Evolutionary conservation across 768 basidiomycete genomes (phyloP), one percentile per base, ranked within the genome.

Genomic region (Lactarius vividus): DNA sequence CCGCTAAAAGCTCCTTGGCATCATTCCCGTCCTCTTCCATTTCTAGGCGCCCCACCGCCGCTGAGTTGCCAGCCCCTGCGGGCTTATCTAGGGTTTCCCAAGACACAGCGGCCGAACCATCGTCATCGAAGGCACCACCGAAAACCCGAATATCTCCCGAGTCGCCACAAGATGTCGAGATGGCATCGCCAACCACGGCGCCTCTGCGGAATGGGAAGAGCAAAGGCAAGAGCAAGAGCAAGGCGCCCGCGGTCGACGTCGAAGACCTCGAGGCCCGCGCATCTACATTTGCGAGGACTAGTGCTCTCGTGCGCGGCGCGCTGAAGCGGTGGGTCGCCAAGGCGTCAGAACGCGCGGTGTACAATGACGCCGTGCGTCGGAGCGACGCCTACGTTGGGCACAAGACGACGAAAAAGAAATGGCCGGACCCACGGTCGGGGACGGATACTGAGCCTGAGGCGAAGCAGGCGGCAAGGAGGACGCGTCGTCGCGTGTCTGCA

Each of bases 361-460:
- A 62, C 26, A 63, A 63, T 5, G 86, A 88, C 58, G 89, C 89
- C 0, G 83, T 83, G 65, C 76, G 75, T 63, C 83, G 84, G 54
- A 85, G 87, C 63, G 83, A 88, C 31, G 79, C 78, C 4, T 91
- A 91, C 73, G 82, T 83, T 53, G 76, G 82, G 65, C 88, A 83
- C 70, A 62, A 57, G 44, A 37, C 61, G 52, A 37, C 61, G 20
- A 75, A 74, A 69, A 72, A 74, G 66, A 72, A 74, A 66, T 75
- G 75, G 23, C 73, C 70, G 40, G 64, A 65, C 3, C 67, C 72
- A 10, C 68, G 72, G 8, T 31, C 57, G 0, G 53, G 33, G 5
- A 54, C 65, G 0, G 65, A 59, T 29, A 28, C 26, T 2, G 65
- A 62, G 18, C 33, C 44, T 9, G 76, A 79, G 26, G 39, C 56